Evolutionary conservation across 192 early-diverging fungal species (phyloP).

Genomic region (Coemansia sp.): DNA sequence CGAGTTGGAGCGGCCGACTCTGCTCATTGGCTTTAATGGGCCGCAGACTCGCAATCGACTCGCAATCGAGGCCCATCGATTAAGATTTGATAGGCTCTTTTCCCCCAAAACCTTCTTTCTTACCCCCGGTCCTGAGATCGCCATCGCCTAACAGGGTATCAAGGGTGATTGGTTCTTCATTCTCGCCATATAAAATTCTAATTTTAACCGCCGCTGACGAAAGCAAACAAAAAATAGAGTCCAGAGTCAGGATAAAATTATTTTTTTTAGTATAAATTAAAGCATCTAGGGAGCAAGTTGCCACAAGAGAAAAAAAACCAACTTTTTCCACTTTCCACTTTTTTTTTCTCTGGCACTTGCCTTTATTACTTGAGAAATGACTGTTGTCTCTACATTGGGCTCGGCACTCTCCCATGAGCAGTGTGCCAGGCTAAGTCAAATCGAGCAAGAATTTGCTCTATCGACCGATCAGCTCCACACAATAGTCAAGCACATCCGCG

Average conservation of each 20-base stretch:
- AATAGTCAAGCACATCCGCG: conserved; percentile 45
- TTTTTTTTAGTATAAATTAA: neutral
- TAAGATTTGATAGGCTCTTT: neutral
- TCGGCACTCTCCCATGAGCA: conserved; percentile 43
- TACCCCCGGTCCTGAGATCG: too few relatives aligned
- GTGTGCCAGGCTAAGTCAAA: conserved; percentile 47
- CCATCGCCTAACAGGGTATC: neutral
- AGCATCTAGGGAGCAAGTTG: neutral
- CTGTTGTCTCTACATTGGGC: conserved; percentile 13
- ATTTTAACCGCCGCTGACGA: neutral
- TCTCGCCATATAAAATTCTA: neutral
- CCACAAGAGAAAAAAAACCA: neutral
- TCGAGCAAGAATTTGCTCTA: conserved; percentile 30
- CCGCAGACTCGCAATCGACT: neutral
- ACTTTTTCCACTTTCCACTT: neutral
- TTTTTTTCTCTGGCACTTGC: too few relatives aligned
- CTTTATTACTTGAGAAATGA: conserved; percentile 2
- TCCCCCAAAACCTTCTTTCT: too few relatives aligned
- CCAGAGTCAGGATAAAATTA: neutral
- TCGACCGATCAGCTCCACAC: conserved; percentile 16
- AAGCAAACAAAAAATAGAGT: neutral
- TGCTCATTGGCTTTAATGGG: neutral
- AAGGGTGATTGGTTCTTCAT: neutral
- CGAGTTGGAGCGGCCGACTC: neutral
- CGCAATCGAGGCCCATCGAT: conserved; percentile 3